A percentile compares a stretch with the other conserved stretches of the same genome.
Conservation (phyloP, 768 basidiomycete genomes). For the Xerocomellus intermedius region DNA sequence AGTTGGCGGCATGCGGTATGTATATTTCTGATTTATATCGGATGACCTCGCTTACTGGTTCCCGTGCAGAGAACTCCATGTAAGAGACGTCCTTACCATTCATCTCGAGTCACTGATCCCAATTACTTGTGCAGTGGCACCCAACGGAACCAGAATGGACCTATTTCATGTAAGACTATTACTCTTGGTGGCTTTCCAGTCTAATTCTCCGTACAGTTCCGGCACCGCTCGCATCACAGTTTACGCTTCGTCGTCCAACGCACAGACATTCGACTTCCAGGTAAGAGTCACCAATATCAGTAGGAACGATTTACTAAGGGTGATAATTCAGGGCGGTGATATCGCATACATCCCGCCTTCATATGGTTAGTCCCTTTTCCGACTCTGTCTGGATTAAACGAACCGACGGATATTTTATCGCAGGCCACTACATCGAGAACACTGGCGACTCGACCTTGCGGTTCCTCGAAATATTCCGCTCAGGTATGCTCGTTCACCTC, state of each 20-base stretch:
- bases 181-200: not conserved
- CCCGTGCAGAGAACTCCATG: slow-evolving; percentile 42
- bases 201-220: slow-evolving; percentile 23
- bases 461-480: slow-evolving; percentile 63
- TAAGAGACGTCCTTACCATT: slow-evolving; percentile 22
- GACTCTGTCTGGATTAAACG: not conserved
- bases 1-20: slow-evolving; percentile 58
- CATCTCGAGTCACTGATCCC: not conserved
- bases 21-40: not conserved
- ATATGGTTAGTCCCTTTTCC: slow-evolving; percentile 16
- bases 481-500: slow-evolving; percentile 33
- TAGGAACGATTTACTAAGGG: not conserved
- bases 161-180: slow-evolving; percentile 36
- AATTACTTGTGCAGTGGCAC: slow-evolving; percentile 41
- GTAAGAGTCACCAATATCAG: slow-evolving; percentile 9
- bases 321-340: slow-evolving; percentile 31
- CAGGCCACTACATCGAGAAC: slow-evolving; percentile 72
- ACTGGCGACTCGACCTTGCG: slow-evolving; percentile 56
- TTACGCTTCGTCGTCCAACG: slow-evolving; percentile 40
- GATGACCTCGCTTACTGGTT: not conserved
- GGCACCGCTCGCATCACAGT: slow-evolving; percentile 43
- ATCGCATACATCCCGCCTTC: slow-evolving; percentile 26
- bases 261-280: slow-evolving; percentile 47
- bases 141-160: slow-evolving; percentile 50
- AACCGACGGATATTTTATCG: not conserved